Evolutionary conservation across 306 rosid species (phyloP).

Genomic region (Cucumis sativus): Cucumber_9930_V3 NC_026655.2:30121501-30122000

Average conservation of each 20-base stretch:
- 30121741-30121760: neutral
- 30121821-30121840: neutral
- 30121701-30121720: neutral
- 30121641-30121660: slow-evolving; percentile 96
- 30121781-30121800: neutral
- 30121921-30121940: neutral
- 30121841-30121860: neutral
- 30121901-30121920: neutral
- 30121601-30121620: slow-evolving; percentile 97
- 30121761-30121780: neutral
- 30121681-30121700: neutral
- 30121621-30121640: slow-evolving; percentile 94
- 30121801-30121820: neutral
- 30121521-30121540: slow-evolving; percentile 98
- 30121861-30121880: neutral
- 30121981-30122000: neutral
- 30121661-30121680: slow-evolving; percentile 40
- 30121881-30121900: neutral
- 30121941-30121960: neutral
- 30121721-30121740: neutral
- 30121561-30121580: slow-evolving; percentile 92
- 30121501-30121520: slow-evolving; percentile 86
- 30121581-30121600: slow-evolving; percentile 85
- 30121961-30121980: neutral
- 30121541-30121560: slow-evolving; percentile 96